Conservation (phyloP, 73 alveolate species). For the Tetrahymena elliotti region DNA sequence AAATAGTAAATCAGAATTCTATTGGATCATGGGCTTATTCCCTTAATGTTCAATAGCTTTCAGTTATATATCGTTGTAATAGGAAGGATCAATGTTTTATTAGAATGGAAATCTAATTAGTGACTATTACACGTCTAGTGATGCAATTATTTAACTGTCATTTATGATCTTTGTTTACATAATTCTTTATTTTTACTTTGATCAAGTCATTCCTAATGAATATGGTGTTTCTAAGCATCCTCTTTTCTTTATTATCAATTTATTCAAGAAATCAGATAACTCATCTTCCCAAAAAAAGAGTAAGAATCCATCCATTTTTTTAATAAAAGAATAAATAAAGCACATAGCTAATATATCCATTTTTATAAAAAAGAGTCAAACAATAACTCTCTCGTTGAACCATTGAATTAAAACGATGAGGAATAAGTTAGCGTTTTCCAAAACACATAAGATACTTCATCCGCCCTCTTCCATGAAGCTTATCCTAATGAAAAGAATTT, state of each 20-base stretch:
- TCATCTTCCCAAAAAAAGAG: neutral
- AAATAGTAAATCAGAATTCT: neutral
- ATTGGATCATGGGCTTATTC: neutral
- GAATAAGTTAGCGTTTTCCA: neutral
- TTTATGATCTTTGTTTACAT: neutral
- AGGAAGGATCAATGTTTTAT: conserved; percentile 9
- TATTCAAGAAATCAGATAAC: neutral
- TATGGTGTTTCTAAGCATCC: conserved; percentile 40
- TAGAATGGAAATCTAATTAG: neutral
- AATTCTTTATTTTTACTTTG: conserved; percentile 11
- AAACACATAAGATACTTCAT: conserved; percentile 1
- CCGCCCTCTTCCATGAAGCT: conserved; percentile 28
- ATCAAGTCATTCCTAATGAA: conserved; percentile 22
- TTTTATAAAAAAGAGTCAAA: neutral
- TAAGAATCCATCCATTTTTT: neutral
- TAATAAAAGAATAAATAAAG: neutral
- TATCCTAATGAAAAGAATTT: conserved; percentile 9
- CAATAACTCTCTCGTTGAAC: neutral
- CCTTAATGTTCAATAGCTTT: conserved; percentile 31
- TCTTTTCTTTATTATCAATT: conserved; percentile 11
- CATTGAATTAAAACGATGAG: neutral
- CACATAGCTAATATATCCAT: neutral
- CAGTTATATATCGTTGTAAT: conserved; percentile 11
- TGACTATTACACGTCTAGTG: neutral
- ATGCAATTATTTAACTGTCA: neutral